Percentiles rank a stretch among this genome's conserved stretches.
phyloP scores from a whole-genome alignment of 1,284 basidiomycete genomes.

The Puccinia horiana region DNA sequence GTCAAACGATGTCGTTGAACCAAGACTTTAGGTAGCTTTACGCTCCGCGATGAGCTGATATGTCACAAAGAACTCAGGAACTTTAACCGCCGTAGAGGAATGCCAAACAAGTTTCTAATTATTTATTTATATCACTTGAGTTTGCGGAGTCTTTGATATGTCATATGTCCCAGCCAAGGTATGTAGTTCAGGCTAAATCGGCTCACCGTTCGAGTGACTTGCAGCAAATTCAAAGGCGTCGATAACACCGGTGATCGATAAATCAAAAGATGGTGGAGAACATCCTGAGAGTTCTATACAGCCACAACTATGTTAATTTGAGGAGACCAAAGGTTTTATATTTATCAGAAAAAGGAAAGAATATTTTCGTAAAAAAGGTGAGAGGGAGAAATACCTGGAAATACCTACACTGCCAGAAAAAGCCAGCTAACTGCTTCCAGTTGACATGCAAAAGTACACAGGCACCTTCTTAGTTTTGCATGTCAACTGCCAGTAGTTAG shows the following conservation, averaged over 20 bases:
- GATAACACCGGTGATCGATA: conserved; percentile 38
- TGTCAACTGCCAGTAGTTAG: too few species aligned
- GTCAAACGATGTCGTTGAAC: conserved; percentile 19
- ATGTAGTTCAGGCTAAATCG: conserved; percentile 52
- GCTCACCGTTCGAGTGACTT: conserved; percentile 56
- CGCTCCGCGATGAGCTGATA: neutral
- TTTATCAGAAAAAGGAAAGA: too few species aligned
- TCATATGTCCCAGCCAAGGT: neutral
- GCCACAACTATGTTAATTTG: too few species aligned
- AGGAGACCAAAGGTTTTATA: too few species aligned
- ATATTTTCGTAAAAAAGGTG: too few species aligned
- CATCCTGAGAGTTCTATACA: too few species aligned
- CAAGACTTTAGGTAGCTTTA: too few species aligned
- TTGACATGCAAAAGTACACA: too few species aligned
- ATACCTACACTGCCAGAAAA: too few species aligned
- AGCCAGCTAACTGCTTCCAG: too few species aligned
- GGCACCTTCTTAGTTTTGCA: too few species aligned
- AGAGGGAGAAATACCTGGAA: too few species aligned
- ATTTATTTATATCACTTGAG: neutral
- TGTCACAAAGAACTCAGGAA: neutral
- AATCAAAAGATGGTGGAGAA: neutral
- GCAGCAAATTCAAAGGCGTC: conserved; percentile 52
- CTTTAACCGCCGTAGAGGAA: neutral
- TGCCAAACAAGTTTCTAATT: conserved; percentile 9
- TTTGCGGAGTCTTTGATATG: conserved; percentile 5